Conservation (phyloP, 192 early-diverging fungal genomes). For the Phlyctochytrium planicorne region DNA sequence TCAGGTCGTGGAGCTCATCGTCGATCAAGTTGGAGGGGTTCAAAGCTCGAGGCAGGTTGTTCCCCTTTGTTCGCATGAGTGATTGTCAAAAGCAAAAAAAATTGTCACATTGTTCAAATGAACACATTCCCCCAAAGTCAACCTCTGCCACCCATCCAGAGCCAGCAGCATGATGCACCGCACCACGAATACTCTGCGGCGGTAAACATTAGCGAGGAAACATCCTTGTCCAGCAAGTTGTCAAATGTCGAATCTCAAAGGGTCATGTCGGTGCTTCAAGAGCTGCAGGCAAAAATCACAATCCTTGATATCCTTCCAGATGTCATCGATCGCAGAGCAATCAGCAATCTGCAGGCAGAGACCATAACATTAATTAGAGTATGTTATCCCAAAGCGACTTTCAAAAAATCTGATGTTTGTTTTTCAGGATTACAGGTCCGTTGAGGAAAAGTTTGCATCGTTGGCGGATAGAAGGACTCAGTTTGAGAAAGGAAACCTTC, state of each 20-base stretch:
- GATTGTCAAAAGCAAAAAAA: too few relatives aligned
- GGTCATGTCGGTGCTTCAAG: slow-evolving; percentile 57
- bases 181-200: too few relatives aligned
- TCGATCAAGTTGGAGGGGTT: slow-evolving; percentile 35
- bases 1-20: slow-evolving; percentile 64
- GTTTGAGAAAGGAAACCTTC: too few relatives aligned
- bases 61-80: too few relatives aligned
- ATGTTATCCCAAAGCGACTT: too few relatives aligned
- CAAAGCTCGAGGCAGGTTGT: too few relatives aligned
- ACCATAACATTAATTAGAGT: slow-evolving; percentile 28
- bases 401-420: too few relatives aligned
- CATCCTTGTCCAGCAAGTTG: slow-evolving; percentile 44
- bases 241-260: slow-evolving; percentile 56
- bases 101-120: too few relatives aligned
- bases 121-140: too few relatives aligned
- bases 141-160: too few relatives aligned
- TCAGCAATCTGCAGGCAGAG: slow-evolving; percentile 42
- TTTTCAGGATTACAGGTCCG: slow-evolving; percentile 45
- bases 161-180: too few relatives aligned
- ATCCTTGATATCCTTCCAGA: slow-evolving; percentile 50
- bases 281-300: slow-evolving; percentile 48
- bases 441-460: slow-evolving; percentile 45
- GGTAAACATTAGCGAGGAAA: slow-evolving; percentile 23
- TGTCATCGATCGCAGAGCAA: slow-evolving; percentile 39
- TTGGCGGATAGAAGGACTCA: slow-evolving; percentile 26